These are phyloP conservation scores for Eimeria necatrix DNA, from an alignment of 169 alveolate species.

Conservation along the genomic window DNA sequence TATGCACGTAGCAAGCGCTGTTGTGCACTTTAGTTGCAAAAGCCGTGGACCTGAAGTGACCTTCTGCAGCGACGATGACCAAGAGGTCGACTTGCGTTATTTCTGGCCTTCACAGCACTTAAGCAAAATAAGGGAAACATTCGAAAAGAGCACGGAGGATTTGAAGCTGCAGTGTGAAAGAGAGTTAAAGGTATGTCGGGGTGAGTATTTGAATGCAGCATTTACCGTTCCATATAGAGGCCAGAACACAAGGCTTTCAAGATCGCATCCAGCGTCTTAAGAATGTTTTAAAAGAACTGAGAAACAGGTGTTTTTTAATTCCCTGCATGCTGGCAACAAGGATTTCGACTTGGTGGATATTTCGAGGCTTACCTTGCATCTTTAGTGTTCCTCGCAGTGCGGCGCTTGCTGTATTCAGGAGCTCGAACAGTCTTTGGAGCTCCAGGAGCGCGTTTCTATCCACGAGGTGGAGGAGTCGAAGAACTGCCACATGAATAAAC, in stretches of 20 bases:
- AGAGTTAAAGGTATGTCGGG: neutral
- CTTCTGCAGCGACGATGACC: no score
- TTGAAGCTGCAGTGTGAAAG: constrained; percentile 82
- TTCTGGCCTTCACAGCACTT: constrained; percentile 60
- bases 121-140: constrained; percentile 73
- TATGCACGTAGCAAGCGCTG: no score
- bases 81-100: neutral
- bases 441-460: constrained; percentile 91
- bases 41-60: neutral
- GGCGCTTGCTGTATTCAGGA: constrained; percentile 68
- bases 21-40: no score
- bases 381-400: neutral
- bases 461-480: constrained; percentile 96
- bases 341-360: neutral
- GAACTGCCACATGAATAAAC: constrained; percentile 89
- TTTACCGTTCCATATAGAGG: no score
- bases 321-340: neutral
- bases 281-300: no score
- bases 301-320: neutral
- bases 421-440: constrained; percentile 89
- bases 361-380: neutral
- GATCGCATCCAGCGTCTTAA: no score
- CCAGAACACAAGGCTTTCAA: no score
- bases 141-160: constrained; percentile 82
- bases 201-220: neutral